phyloP scores from a whole-genome alignment of 257 asterid genomes.

The Ocimum tenuiflorum region DNA sequence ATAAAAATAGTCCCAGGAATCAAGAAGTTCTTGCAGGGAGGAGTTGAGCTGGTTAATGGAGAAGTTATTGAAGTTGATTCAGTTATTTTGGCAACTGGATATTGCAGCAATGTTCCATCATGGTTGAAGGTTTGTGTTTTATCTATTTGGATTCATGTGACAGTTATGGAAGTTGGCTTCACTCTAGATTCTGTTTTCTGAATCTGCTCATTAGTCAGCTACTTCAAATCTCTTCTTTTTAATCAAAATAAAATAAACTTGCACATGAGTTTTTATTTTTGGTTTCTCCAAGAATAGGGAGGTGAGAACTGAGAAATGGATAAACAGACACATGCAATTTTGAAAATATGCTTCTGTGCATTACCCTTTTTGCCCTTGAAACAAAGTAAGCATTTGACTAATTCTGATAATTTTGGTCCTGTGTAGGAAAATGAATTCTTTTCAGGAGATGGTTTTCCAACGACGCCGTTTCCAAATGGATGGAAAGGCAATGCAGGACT shows the following conservation, averaged over 20 bases:
- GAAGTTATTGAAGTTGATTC: constrained; percentile 49
- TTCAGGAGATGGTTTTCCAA: constrained; percentile 64
- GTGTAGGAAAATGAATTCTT: constrained; percentile 68
- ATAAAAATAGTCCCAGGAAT: constrained; percentile 69
- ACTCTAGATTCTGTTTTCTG: constrained; percentile 47
- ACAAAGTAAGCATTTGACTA: background rate
- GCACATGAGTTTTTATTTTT: constrained; percentile 20
- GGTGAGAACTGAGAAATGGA: constrained; percentile 16
- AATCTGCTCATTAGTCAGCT: constrained; percentile 39
- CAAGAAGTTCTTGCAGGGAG: constrained; percentile 42
- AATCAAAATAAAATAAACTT: background rate
- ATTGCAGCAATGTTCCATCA: constrained; percentile 84
- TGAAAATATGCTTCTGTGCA: background rate
- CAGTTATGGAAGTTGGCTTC: constrained; percentile 67
- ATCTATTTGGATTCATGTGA: constrained; percentile 35
- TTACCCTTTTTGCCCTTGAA: constrained; percentile 16
- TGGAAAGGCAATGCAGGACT: constrained; percentile 85
- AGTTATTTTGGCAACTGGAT: constrained; percentile 83
- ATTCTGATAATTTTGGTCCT: background rate
- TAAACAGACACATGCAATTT: constrained; percentile 21
- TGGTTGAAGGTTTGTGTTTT: constrained; percentile 61
- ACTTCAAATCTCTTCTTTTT: constrained; percentile 23
- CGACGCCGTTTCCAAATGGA: constrained; percentile 60
- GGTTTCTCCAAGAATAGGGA: constrained; percentile 29
- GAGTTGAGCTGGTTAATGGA: constrained; percentile 58